Conservation (phyloP, 2,329 filamentous ascomycete species). For the Ophiocordyceps unilateralis region DNA sequence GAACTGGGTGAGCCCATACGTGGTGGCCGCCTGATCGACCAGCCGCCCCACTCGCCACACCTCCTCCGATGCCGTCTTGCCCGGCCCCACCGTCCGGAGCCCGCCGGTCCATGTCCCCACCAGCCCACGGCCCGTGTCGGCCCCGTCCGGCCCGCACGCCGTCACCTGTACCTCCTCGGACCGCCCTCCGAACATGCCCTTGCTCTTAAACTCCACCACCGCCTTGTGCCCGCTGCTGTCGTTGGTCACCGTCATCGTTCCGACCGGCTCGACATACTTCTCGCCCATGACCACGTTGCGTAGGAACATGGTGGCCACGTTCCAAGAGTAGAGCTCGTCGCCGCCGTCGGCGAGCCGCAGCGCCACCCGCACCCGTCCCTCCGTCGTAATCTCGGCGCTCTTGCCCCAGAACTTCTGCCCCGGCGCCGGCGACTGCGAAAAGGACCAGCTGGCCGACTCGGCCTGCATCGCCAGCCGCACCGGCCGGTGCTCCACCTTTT, state of each 20-base stretch:
- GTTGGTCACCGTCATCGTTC: constrained; percentile 70
- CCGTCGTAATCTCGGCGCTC: constrained; percentile 82
- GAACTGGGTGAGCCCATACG: constrained; percentile 80
- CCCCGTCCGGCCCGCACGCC: constrained; percentile 49
- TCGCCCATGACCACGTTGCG: constrained; percentile 95
- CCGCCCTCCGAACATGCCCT: constrained; percentile 92
- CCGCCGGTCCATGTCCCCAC: constrained; percentile 71
- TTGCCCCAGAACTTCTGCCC: constrained; percentile 99
- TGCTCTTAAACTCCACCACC: constrained; percentile 77
- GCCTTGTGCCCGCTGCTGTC: constrained; percentile 74
- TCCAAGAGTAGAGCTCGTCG: constrained; percentile 81
- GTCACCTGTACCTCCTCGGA: constrained; percentile 78
- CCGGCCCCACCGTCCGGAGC: constrained; percentile 48
- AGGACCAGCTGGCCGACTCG: constrained; percentile 70
- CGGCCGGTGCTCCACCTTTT: constrained; percentile 87
- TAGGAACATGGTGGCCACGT: constrained; percentile 72
- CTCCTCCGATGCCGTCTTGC: constrained; percentile 41
- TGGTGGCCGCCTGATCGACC: constrained; percentile 60
- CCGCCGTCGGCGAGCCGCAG: constrained; percentile 47
- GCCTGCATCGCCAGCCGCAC: constrained; percentile 89
- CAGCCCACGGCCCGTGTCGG: constrained; percentile 48
- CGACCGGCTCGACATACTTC: constrained; percentile 93
- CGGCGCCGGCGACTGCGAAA: constrained; percentile 73
- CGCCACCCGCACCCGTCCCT: constrained; percentile 66
- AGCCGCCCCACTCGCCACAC: constrained; percentile 68